These are phyloP conservation scores for Leucocoprinus birnbaumii DNA, from an alignment of 768 basidiomycete species.

Conservation along the genomic window DNA sequence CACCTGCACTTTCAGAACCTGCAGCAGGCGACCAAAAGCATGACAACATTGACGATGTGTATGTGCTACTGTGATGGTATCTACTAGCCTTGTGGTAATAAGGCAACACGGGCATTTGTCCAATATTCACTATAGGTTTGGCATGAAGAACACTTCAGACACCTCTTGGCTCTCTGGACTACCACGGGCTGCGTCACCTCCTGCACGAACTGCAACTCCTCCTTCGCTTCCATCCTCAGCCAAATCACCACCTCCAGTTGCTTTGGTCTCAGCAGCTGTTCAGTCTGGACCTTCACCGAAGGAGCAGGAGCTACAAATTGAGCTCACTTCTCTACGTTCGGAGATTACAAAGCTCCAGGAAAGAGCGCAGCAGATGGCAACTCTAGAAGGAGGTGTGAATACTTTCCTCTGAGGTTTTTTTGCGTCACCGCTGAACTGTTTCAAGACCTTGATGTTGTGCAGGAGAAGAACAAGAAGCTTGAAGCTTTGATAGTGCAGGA, in stretches of 20 bases:
- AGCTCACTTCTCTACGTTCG: constrained; percentile 18
- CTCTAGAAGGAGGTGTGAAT: constrained; percentile 5
- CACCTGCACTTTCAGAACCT: constrained; percentile 46
- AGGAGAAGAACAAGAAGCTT: neutral
- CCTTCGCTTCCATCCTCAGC: constrained; percentile 8
- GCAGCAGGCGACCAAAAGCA: constrained; percentile 28
- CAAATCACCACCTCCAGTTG: constrained; percentile 13
- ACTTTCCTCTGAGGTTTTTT: no score
- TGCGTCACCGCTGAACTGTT: neutral
- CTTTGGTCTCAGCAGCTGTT: neutral
- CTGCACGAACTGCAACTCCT: constrained; percentile 20
- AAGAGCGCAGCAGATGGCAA: constrained; percentile 3
- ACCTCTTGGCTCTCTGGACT: constrained; percentile 61
- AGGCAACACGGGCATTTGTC: neutral
- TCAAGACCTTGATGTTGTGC: neutral
- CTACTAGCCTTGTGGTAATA: neutral
- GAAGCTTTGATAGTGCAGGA: constrained; percentile 3
- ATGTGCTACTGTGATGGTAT: constrained; percentile 32
- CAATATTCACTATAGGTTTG: neutral
- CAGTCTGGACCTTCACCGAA: constrained; percentile 1
- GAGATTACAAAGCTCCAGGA: constrained; percentile 21
- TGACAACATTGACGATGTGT: constrained; percentile 60
- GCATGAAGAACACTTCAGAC: constrained; percentile 40
- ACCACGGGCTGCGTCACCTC: constrained; percentile 39
- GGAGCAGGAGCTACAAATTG: constrained; percentile 10